These are phyloP conservation scores for Sordariomycetes sp. DNA, from an alignment of 2,329 filamentous ascomycete genomes.

Conservation along the genomic window DNA sequence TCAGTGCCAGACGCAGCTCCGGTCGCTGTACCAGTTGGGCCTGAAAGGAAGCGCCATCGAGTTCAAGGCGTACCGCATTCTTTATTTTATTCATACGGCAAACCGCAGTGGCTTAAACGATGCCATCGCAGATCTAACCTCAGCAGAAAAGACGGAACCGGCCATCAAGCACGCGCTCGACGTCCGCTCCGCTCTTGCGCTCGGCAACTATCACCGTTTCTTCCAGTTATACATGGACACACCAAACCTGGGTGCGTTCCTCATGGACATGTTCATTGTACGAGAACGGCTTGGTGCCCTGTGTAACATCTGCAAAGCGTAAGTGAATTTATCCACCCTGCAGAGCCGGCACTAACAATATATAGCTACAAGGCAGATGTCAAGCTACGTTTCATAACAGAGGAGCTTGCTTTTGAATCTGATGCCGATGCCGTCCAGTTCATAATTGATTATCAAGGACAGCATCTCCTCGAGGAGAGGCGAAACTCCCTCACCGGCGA, in stretches of 20 bases:
- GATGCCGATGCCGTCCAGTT: conserved; percentile 88
- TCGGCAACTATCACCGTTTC: conserved; percentile 96
- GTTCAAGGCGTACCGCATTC: conserved; percentile 98
- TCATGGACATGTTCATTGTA: conserved; percentile 98
- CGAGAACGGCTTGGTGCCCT: conserved; percentile 87
- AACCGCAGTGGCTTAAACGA: conserved; percentile 98
- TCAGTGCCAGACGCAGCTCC: conserved; percentile 97
- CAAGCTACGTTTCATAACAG: conserved; percentile 82
- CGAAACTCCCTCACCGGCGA: too few relatives aligned
- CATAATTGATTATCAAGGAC: conserved; percentile 70
- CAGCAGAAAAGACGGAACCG: conserved; percentile 81
- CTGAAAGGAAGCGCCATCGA: conserved; percentile 85
- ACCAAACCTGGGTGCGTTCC: conserved; percentile 93
- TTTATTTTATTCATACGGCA: conserved; percentile 98
- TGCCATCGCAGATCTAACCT: conserved; percentile 95
- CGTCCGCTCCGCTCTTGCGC: conserved; percentile 81
- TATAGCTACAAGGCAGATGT: conserved; percentile 85
- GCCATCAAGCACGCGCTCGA: conserved; percentile 85
- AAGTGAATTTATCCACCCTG: conserved; percentile 30
- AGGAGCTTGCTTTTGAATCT: conserved; percentile 92
- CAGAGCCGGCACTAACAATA: neutral
- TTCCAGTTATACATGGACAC: conserved; percentile 93
- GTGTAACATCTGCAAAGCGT: conserved; percentile 92
- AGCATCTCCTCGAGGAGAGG: conserved; percentile 68
- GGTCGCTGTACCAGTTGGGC: conserved; percentile 79